Evolutionary conservation across 1,284 basidiomycete genomes (phyloP), one percentile per base, ranked within the genome.

Genomic region (Wallemia ichthyophaga): DNA sequence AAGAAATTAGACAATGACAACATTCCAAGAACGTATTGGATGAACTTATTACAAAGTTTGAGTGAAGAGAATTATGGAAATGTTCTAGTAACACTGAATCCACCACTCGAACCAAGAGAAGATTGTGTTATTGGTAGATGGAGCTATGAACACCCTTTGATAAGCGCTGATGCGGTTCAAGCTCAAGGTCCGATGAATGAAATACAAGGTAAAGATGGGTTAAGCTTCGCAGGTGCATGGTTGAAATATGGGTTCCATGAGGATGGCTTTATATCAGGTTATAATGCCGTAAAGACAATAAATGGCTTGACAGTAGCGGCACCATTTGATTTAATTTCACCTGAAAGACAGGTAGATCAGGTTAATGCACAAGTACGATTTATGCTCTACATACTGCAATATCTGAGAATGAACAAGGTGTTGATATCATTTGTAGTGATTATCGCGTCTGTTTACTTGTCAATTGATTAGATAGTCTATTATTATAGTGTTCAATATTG

Each of bases 171-270:
- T 67, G 75, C 76, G 25, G 72, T 83, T 19, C 67, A 66, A n/a
- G 77, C 78, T 0, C 82, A 83, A 64, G 64, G 66, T 2, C 68
- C 72, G 32, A 75, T 85, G 64, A 63, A 64, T 26, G 65, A 64
- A 24, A 82, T 85, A 58, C 83, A 86, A 68, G 77, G 78, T 64
- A 74, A 66, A 23, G 74, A 79, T 9, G 75, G 77, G 1, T 75
- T 85, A 60, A 76, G 77, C 19, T 87, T 77, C 66, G 81, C 78
- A 1, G 82, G 83, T n/a, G 85, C 83, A 3, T 87, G 82, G 74
- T 75, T 80, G 56, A 77, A 78, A 59, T 85, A 84, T 64, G 83
- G 78, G 26, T 82, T 83, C 71, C 83, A 86, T 69, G 82, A 85
- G 69, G 83, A 86, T 65, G 83, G 82, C 1, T 85, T 85, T 69